Percentiles rank a stretch among this genome's conserved stretches.
phyloP scores from a whole-genome alignment of 805 yeast genomes.

The Candida anglica region DNA sequence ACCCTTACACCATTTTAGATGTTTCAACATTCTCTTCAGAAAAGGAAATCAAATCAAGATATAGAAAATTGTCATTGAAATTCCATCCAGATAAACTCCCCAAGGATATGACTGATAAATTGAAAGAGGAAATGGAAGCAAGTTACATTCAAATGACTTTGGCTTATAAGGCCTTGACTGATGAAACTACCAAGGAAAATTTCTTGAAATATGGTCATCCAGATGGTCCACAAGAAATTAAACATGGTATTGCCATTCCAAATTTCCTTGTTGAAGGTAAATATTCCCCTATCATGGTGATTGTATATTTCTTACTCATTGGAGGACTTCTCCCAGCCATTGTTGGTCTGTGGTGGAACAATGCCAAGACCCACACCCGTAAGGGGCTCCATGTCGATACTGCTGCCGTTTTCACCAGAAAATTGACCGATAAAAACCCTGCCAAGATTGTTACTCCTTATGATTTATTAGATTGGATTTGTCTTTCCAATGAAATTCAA shows the following conservation, averaged over 20 bases:
- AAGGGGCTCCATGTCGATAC: conserved; percentile 79
- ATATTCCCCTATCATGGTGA: conserved; percentile 60
- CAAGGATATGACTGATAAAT: conserved; percentile 55
- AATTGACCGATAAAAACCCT: conserved; percentile 70
- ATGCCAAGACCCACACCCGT: conserved; percentile 73
- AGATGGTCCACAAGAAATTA: conserved; percentile 89
- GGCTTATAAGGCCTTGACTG: conserved; percentile 94
- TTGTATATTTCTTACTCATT: conserved; percentile 63
- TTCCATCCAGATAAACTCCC: conserved; percentile 93
- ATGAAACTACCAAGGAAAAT: conserved; percentile 78
- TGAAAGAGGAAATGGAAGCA: conserved; percentile 59
- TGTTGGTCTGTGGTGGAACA: conserved; percentile 90
- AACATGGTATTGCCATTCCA: conserved; percentile 95
- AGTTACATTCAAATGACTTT: conserved; percentile 76
- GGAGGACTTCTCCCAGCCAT: conserved; percentile 76
- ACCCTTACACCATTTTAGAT: conserved; percentile 86
- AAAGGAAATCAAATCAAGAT: conserved; percentile 73
- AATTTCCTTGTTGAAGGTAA: conserved; percentile 83
- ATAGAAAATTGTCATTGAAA: conserved; percentile 81
- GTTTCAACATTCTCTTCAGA: conserved; percentile 65
- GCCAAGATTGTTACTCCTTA: conserved; percentile 58
- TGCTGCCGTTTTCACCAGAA: conserved; percentile 73
- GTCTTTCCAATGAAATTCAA: conserved; percentile 63
- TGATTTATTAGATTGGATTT: conserved; percentile 55
- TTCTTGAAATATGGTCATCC: conserved; percentile 92